Evolutionary conservation across 2,329 filamentous ascomycete genomes (phyloP), one percentile per base, ranked within the genome.

Genomic region (Helotiales sp.): DNA sequence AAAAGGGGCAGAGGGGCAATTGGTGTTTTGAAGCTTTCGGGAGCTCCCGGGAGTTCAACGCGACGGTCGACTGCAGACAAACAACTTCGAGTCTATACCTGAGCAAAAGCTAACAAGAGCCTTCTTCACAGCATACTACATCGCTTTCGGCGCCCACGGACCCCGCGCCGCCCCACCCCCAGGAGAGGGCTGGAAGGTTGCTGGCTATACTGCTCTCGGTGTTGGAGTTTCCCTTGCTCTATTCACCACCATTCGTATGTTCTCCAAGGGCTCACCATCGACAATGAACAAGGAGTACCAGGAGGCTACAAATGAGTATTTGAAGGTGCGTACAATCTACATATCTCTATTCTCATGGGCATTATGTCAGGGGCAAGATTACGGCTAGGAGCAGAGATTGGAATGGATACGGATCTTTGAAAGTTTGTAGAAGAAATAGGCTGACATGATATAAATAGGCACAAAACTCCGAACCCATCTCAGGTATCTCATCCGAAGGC

Each of bases 281-380:
- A 96, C 93, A 71, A 96, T 99, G 93, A 93, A 82, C 79, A 90
- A 91, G 83, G 95, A 99, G 79, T 98, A 90, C 86, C 91, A 99
- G 81, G 92, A 98, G 81, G 89, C 89, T 69, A 84, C 88, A 68
- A 96, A 99, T 78, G 95, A 97, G 81, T 95, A 90, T 77, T 82
- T 97, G 76, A 93, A 87, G 85, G 93, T 96, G 79, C 70, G 86
- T 78, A n/a, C n/a, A n/a, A n/a, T n/a, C n/a, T n/a, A n/a, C n/a
- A n/a, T n/a, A n/a, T n/a, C n/a, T n/a, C n/a, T n/a, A n/a, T n/a
- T n/a, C n/a, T n/a, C n/a, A n/a, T n/a, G n/a, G n/a, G n/a, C n/a
- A n/a, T n/a, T n/a, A n/a, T n/a, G n/a, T n/a, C n/a, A n/a, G n/a
- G n/a, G n/a, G n/a, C n/a, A n/a, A n/a, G n/a, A n/a, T n/a, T n/a